Conservation (phyloP, 1,284 basidiomycete genomes). For the Leccinum griseonigrum region DNA sequence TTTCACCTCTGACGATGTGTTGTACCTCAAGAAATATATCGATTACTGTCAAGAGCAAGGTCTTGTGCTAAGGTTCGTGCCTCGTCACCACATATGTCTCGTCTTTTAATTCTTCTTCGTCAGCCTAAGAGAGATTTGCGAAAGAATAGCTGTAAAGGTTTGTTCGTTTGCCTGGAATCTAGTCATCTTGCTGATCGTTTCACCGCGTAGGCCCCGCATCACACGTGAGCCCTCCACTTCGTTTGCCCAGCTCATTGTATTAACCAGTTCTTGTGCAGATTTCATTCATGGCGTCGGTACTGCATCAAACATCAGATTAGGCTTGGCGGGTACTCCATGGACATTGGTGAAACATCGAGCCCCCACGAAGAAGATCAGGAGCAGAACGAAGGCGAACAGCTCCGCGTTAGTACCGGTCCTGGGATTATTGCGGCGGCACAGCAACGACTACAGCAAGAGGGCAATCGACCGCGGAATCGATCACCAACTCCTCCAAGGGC, state of each 20-base stretch:
- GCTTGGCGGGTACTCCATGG: conserved; percentile 78
- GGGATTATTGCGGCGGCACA: conserved; percentile 46
- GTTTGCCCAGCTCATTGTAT: background rate
- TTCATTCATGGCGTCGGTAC: conserved; percentile 83
- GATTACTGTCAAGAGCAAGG: conserved; percentile 84
- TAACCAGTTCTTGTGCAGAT: conserved; percentile 42
- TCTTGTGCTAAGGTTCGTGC: conserved; percentile 62
- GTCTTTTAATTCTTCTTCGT: background rate
- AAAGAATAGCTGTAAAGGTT: conserved; percentile 77
- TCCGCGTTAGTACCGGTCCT: conserved; percentile 38
- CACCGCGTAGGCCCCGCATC: conserved; percentile 69
- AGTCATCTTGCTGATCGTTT: conserved; percentile 4
- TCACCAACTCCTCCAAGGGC: conserved; percentile 77
- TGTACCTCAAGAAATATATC: conserved; percentile 79
- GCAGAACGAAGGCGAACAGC: conserved; percentile 38
- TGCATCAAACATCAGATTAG: conserved; percentile 87
- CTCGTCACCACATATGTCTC: background rate
- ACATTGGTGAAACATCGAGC: conserved; percentile 45
- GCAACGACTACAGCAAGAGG: conserved; percentile 41
- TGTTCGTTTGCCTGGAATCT: conserved; percentile 6
- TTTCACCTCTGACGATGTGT: conserved; percentile 75
- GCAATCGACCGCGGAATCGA: conserved; percentile 44
- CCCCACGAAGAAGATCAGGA: conserved; percentile 42
- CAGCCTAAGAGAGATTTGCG: conserved; percentile 78
- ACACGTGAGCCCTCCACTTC: conserved; percentile 53